Percentiles rank a stretch among this genome's conserved stretches.
These are phyloP conservation scores for Parastagonospora nodorum DNA, from an alignment of 2,329 filamentous ascomycete species.

Conservation along the genomic window DNA sequence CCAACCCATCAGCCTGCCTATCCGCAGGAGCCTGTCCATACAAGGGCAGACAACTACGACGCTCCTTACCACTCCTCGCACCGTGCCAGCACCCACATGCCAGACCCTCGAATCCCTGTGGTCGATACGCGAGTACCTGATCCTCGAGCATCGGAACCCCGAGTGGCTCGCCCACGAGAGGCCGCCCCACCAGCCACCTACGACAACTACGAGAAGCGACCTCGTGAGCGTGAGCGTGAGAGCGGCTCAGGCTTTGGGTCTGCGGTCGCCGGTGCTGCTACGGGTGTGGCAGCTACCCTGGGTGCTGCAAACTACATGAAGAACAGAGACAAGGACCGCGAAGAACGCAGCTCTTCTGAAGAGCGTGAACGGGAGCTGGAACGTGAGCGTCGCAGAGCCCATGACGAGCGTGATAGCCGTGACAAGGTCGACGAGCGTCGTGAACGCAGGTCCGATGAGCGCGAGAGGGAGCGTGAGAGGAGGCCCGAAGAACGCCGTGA, in stretches of 20 bases:
- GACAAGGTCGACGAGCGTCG: conserved; percentile 35
- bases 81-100: conserved; percentile 36
- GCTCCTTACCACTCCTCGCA: conserved; percentile 32
- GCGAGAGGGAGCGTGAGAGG: conserved; percentile 21
- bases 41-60: conserved; percentile 22
- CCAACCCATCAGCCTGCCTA: conserved; percentile 45
- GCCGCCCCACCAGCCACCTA: conserved; percentile 6
- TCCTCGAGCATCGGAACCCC: conserved; percentile 21
- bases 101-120: conserved; percentile 27
- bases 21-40: conserved; percentile 14
- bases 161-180: conserved; percentile 29
- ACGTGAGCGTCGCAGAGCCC: conserved; percentile 44
- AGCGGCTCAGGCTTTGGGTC: conserved; percentile 25
- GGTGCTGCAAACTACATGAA: conserved; percentile 39
- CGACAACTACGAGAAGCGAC: conserved; percentile 38
- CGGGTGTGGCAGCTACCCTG: conserved; percentile 36
- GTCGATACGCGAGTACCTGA: background rate
- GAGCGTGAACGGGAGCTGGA: conserved; percentile 47
- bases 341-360: conserved; percentile 37
- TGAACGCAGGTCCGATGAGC: conserved; percentile 21
- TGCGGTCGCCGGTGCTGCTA: conserved; percentile 35
- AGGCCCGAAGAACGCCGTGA: conserved; percentile 24
- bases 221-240: conserved; percentile 36
- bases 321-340: conserved; percentile 35
- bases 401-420: conserved; percentile 37